Conservation (phyloP, 1,284 basidiomycete species). For the Marasmius oreades region DNA sequence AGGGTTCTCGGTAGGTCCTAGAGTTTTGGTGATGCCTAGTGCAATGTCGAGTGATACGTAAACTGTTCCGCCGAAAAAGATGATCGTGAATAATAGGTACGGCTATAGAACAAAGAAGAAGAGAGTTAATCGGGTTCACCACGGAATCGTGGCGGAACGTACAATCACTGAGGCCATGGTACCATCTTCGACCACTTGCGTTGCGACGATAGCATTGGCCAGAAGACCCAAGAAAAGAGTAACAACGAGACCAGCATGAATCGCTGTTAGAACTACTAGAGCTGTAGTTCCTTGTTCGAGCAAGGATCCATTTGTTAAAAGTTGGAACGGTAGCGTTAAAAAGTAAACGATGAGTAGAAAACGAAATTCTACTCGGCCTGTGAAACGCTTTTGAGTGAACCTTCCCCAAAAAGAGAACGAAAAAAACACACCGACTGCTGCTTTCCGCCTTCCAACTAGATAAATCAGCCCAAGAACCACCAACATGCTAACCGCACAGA, state of each 20-base stretch:
- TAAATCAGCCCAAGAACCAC: conserved; percentile 37
- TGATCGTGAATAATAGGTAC: conserved; percentile 52
- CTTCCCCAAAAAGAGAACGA: background rate
- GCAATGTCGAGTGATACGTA: conserved; percentile 81
- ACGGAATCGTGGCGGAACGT: conserved; percentile 24
- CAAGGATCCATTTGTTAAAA: conserved; percentile 74
- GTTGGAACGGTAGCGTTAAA: conserved; percentile 70
- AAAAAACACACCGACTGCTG: conserved; percentile 47
- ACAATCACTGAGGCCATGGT: conserved; percentile 69
- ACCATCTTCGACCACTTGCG: conserved; percentile 82
- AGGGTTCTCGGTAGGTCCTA: conserved; percentile 60
- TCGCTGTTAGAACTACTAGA: conserved; percentile 68
- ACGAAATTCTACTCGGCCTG: conserved; percentile 69
- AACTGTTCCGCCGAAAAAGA: conserved; percentile 66
- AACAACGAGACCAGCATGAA: conserved; percentile 70
- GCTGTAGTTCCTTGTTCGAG: conserved; percentile 70
- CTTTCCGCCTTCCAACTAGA: conserved; percentile 27
- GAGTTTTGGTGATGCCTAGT: conserved; percentile 54
- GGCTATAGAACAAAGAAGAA: conserved; percentile 40
- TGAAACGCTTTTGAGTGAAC: background rate
- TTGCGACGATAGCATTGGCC: conserved; percentile 76
- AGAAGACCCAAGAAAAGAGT: conserved; percentile 76
- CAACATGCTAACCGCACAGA: conserved; percentile 49
- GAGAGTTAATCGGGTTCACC: background rate
- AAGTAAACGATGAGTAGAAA: conserved; percentile 65